Evolutionary conservation across 257 asterid genomes (phyloP), one percentile per base, ranked within the genome.

Genomic region (Marsdenia floribunda): DNA sequence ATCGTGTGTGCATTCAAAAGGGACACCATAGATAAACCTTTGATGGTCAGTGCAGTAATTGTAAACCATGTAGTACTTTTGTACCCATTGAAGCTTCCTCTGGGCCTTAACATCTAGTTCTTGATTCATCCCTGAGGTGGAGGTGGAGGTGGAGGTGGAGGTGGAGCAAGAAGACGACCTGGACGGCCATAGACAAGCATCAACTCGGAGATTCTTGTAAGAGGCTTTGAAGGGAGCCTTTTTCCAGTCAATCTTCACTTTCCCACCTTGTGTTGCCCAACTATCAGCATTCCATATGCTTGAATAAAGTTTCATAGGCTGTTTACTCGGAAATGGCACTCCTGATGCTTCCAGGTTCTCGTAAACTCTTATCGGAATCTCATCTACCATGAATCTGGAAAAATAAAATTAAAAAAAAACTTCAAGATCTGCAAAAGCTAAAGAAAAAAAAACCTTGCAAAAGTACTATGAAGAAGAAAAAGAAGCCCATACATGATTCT

Each of bases 201-300:
- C 69, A 49, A 55, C 72, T 8, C n/a, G 76, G 60, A 75, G 68
- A 52, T 76, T 80, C 46, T 60, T 71, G 54, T 61, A 75, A 22
- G 80, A 75, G 15, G 83, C 80, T 22, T 77, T 81, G 33, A 81
- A 81, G 16, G 84, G 84, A 13, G 82, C 81, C 54, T 81, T 77
- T 10, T 24, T 64, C 84, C 84, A 77, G 57, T 81, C 78, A 22
- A 75, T 81, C 77, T 77, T 81, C 6, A 81, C 79, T 35, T 68
- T 77, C 69, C 84, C 84, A 33, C 79, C 76, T 44, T 77, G 84
- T n/a, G 82, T 77, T 60, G 84, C 85, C 83, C 83, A 80, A 75
- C 79, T 76, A 47, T 80, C 83, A 18, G 83, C 83, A 50, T 82
- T 71, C 85, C 85, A 82, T 10, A 82, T 64, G 77, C 85, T 82